Base-by-base conservation (phyloP, 2,329 filamentous ascomycete species). In the Fusarium armeniacum region DNA sequence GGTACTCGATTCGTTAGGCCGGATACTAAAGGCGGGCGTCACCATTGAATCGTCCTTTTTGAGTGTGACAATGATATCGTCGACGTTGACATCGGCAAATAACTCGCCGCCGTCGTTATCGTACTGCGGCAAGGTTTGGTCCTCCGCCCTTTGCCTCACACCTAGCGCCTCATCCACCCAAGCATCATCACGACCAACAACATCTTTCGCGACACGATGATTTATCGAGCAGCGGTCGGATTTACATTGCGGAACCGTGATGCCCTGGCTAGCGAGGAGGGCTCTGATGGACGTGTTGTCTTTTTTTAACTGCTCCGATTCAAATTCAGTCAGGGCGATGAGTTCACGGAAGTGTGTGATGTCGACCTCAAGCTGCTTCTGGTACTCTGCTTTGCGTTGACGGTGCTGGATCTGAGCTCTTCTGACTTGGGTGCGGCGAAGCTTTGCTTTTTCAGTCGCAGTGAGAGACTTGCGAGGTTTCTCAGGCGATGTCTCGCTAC, bases 351-450 rank as follows among this genome's bases (percentile, higher is more conserved):
- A 80, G 65, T 80, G 78, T 16, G 80, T 78, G 20, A 85, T 77
- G 69, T 87, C 85, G 63, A 82, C 77, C 78, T 88, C 86, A 32
- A 88, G 82, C 77, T 87, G 79, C 71, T 82, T 83, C 66, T 84
- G 81, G 73, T 88, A 86, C 73, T 87, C 83, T 52, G 83, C 84
- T 72, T 87, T 87, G 72, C 86, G 84, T 74, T 85, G 83, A 18
- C 86, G 84, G 70, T 88, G 86, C 73, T 86, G 82, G 38, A 83
- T 82, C 79, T 88, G 86, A 3, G 86, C 86, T 24, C 80, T 81
- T 4, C 85, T 78, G 53, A 88, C 85, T 66, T 88, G 86, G 5
- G 82, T 82, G 1, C 86, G 82, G 6, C 86, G 83, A 18, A 79
- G 65, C 71, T 83, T 80, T 24, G 83, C 78, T 74, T 85, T 86